Evolutionary conservation across 73 alveolate species (phyloP).

Genomic region (Durusdinium trenchii): DNA sequence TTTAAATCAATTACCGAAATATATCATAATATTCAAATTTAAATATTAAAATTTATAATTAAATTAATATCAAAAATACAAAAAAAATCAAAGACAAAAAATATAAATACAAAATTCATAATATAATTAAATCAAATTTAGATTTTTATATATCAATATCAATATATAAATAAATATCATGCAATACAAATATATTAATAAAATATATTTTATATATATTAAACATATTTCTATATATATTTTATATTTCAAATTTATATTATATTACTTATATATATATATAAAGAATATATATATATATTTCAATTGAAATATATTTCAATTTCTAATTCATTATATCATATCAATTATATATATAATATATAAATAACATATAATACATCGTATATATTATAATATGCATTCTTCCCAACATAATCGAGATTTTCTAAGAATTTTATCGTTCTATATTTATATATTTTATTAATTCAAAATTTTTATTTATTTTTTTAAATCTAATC

Average conservation of each 20-base stretch:
- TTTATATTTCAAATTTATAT: background rate
- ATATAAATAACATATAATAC: background rate
- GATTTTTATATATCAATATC: background rate
- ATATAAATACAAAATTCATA: background rate
- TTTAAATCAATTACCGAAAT: background rate
- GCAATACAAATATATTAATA: background rate
- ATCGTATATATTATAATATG: background rate
- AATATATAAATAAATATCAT: background rate
- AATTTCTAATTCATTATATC: background rate
- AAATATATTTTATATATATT: background rate
- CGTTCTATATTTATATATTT: background rate
- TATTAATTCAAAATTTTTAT: background rate
- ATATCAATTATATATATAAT: background rate
- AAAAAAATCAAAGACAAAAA: background rate
- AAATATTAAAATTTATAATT: too few relatives aligned
- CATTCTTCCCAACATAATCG: background rate
- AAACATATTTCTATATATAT: background rate
- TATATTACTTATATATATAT: background rate
- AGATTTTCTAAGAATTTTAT: background rate
- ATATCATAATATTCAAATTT: background rate
- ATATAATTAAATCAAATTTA: background rate
- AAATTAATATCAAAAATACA: background rate
- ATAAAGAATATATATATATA: background rate
- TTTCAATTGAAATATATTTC: background rate
- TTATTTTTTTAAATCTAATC: background rate